Percentiles rank a stretch among this genome's conserved stretches.
These are phyloP conservation scores for Aspergillus bertholletiae DNA, from an alignment of 495 filamentous ascomycete genomes.

Conservation along the genomic window DNA sequence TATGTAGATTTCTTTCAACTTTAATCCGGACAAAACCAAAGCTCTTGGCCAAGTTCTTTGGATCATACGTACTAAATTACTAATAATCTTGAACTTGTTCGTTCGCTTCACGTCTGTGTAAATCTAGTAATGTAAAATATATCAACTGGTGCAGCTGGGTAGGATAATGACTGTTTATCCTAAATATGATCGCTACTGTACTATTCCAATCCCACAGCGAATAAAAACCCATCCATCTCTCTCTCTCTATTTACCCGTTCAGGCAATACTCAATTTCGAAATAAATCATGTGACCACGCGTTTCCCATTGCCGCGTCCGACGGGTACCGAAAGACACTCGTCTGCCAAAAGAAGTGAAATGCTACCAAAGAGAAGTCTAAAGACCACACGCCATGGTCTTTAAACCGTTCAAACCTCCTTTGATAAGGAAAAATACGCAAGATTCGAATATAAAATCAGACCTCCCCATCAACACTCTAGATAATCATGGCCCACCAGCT, in stretches of 20 bases:
- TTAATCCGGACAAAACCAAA: not conserved
- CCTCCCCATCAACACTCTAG: not conserved
- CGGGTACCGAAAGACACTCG: not conserved
- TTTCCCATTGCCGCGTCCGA: not conserved
- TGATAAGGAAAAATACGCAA: constrained; percentile 31
- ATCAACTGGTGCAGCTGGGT: not conserved
- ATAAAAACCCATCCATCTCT: too few species aligned
- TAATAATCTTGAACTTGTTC: too few species aligned
- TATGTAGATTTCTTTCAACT: not conserved
- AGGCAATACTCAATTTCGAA: not conserved
- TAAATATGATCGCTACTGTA: too few species aligned
- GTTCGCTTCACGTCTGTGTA: not conserved
- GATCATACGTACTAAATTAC: not conserved
- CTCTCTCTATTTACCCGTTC: not conserved
- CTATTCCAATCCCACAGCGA: too few species aligned
- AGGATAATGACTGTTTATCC: too few species aligned
- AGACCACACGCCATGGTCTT: constrained; percentile 37
- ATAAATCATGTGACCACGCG: not conserved
- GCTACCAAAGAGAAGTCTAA: not conserved
- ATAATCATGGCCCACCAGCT: constrained; percentile 18
- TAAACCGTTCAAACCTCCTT: constrained; percentile 45
- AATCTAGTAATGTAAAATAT: not conserved
- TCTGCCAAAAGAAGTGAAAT: not conserved
- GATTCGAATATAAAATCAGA: not conserved
- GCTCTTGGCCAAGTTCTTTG: not conserved